These are phyloP conservation scores for Podila clonocystis DNA, from an alignment of 192 early-diverging fungal species.

Conservation along the genomic window DNA sequence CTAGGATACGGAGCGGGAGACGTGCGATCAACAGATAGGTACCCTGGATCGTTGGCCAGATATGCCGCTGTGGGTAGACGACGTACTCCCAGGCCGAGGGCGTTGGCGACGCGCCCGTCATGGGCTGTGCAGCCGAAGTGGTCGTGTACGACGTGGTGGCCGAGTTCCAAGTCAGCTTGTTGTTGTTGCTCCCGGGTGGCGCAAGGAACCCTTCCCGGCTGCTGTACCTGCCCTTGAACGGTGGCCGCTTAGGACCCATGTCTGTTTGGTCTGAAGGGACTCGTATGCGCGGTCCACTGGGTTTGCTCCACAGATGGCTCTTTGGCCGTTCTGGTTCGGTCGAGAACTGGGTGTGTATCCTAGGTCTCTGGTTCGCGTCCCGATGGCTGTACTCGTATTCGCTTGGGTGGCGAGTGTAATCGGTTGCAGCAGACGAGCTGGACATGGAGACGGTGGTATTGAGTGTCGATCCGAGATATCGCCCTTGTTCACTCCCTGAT, in stretches of 20 bases:
- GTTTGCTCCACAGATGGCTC: neutral
- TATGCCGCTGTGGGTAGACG: conserved; percentile 30
- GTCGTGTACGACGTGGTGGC: conserved; percentile 45
- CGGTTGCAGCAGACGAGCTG: conserved; percentile 13
- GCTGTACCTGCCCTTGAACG: conserved; percentile 9
- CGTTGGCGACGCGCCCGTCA: conserved; percentile 35
- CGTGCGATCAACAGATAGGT: conserved; percentile 37
- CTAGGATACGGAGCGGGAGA: conserved; percentile 39
- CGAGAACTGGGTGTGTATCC: conserved; percentile 4
- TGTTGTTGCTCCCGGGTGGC: neutral
- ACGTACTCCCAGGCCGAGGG: conserved; percentile 49
- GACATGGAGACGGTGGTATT: conserved; percentile 32
- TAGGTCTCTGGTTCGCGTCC: neutral
- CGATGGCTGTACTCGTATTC: conserved; percentile 27
- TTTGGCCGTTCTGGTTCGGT: neutral
- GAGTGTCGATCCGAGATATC: conserved; percentile 29
- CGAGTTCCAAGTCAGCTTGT: conserved; percentile 50
- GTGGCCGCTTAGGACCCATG: conserved; percentile 10
- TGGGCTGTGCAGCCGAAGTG: conserved; percentile 35
- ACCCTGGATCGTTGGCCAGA: conserved; percentile 31
- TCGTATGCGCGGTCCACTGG: neutral
- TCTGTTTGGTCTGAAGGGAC: neutral
- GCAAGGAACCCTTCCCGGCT: conserved; percentile 12
- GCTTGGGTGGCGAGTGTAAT: conserved; percentile 14
- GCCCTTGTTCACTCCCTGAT: conserved; percentile 2